Evolutionary conservation across 2,329 filamentous ascomycete genomes (phyloP), one percentile per base, ranked within the genome.

Genomic region (Aspergillus quadricinctus): DNA sequence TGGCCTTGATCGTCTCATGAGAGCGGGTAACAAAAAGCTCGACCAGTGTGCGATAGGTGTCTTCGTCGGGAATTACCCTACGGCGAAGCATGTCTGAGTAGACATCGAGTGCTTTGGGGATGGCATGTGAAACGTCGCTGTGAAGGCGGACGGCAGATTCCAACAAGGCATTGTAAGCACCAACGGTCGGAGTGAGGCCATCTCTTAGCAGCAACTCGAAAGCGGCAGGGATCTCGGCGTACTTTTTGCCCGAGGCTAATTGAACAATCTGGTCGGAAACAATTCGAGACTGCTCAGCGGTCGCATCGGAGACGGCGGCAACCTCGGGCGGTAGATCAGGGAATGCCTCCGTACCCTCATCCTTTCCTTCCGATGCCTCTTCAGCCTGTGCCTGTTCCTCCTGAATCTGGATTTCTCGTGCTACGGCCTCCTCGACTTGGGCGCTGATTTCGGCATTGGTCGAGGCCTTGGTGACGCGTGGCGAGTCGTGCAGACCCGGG

Each of bases 1-100:
- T 92, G 70, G 89, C 81, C 29, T 83, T 81, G 23, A 87, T 82
- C 7, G 93, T 87, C 69, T 96, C 89, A 49, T 95, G 80, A 41
- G 91, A 92, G 62, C 92, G 87, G 14, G 86, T 83, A 19, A 92
- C 88, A 52, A 99, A 81, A 41, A 97, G 80, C 56, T 88, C 86
- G 54, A 99, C 89, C 19, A 99, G 80, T 35, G 92, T 92, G 69
- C 91, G 86, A 75, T 96, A 97, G 0, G 93, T 97, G 56, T 89
- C 84, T 53, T 87, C 86, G 71, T 97, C 88, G 7, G 93, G 92
- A 21, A 83, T 78, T 25, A 97, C 87, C 64, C 88, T 88, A 62
- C 92, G 88, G 62, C 88, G 86, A 64, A 96, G 85, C 94, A 99
- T 97, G 71, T 97, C 92, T 17, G 92, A 88, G 73, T 97, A 99